phyloP scores from a whole-genome alignment of 768 basidiomycete genomes.

The Panaeolus cyanescens region DNA sequence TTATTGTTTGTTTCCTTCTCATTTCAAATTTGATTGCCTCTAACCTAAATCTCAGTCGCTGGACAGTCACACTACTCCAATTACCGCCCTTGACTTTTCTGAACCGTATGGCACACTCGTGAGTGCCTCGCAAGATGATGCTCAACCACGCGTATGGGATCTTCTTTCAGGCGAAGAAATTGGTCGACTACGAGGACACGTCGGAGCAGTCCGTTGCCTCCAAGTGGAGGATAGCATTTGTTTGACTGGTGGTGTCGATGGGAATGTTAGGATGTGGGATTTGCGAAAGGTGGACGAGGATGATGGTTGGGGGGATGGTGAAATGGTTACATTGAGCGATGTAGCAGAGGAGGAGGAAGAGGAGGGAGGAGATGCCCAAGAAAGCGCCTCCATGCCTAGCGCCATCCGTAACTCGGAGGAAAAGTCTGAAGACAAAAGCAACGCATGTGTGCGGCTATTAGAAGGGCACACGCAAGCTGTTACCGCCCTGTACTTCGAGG shows the following conservation, averaged over 20 bases:
- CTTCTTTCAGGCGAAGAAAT: slow-evolving; percentile 86
- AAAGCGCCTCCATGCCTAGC: too few species aligned
- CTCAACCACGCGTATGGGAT: slow-evolving; percentile 93
- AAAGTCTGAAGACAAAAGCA: slow-evolving; percentile 41
- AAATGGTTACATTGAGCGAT: slow-evolving; percentile 60
- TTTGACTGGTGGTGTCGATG: slow-evolving; percentile 88
- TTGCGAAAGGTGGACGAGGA: slow-evolving; percentile 80
- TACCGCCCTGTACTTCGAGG: slow-evolving; percentile 94
- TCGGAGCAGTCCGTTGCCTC: slow-evolving; percentile 79
- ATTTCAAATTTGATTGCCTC: slow-evolving; percentile 9
- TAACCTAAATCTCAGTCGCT: slow-evolving; percentile 58
- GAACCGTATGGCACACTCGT: slow-evolving; percentile 97
- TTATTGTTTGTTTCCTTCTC: slow-evolving; percentile 68
- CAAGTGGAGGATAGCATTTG: slow-evolving; percentile 94
- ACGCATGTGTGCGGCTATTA: slow-evolving; percentile 70
- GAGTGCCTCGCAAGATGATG: slow-evolving; percentile 82
- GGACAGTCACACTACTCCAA: slow-evolving; percentile 75
- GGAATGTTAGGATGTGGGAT: slow-evolving; percentile 89
- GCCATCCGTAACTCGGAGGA: slow-evolving; percentile 41
- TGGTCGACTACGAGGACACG: slow-evolving; percentile 82
- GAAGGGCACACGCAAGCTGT: slow-evolving; percentile 95
- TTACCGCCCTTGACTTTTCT: slow-evolving; percentile 91
- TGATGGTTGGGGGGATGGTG: slow-evolving; percentile 57
- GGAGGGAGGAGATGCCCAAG: slow-evolving; percentile 39
- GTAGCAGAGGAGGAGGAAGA: slow-evolving; percentile 66